phyloP scores from a whole-genome alignment of 78 protist species.

The Creolimax fragrantissima region DNA sequence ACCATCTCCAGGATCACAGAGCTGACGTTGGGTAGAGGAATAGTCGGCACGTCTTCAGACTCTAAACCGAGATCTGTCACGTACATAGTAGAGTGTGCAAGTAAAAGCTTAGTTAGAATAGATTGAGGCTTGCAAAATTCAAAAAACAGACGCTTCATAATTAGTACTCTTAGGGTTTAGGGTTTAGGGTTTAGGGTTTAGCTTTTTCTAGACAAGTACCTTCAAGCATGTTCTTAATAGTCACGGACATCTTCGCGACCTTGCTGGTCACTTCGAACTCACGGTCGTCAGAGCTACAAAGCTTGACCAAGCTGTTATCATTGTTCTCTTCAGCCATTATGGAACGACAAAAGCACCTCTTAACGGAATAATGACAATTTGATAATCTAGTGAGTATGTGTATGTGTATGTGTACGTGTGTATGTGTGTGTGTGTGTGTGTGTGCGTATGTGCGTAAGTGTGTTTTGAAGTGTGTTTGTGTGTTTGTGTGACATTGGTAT shows the following conservation, averaged over 20 bases:
- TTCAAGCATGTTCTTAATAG: conserved; percentile 61
- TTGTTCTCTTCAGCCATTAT: neutral
- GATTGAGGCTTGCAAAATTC: too few species aligned
- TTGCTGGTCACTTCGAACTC: conserved; percentile 32
- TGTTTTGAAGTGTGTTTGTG: neutral
- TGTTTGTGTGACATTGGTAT: neutral
- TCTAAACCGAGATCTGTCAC: neutral
- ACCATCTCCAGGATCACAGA: conserved; percentile 60
- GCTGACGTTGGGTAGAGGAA: conserved; percentile 80
- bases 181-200: too few species aligned
- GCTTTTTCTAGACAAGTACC: too few species aligned
- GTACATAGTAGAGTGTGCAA: too few species aligned
- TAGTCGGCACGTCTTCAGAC: conserved; percentile 39
- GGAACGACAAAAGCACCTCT: neutral
- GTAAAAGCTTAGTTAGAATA: too few species aligned
- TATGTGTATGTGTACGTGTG: neutral
- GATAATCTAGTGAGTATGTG: neutral
- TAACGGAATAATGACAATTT: neutral
- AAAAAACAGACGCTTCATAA: too few species aligned
- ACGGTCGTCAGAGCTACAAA: conserved; percentile 34
- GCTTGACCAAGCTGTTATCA: conserved; percentile 32
- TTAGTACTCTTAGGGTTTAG: too few species aligned
- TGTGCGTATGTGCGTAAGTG: neutral
- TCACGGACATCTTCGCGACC: conserved; percentile 49
- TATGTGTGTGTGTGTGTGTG: neutral